These are phyloP conservation scores for Globisporangium splendens DNA, from an alignment of 352 stramenopile species.

Conservation along the genomic window DNA sequence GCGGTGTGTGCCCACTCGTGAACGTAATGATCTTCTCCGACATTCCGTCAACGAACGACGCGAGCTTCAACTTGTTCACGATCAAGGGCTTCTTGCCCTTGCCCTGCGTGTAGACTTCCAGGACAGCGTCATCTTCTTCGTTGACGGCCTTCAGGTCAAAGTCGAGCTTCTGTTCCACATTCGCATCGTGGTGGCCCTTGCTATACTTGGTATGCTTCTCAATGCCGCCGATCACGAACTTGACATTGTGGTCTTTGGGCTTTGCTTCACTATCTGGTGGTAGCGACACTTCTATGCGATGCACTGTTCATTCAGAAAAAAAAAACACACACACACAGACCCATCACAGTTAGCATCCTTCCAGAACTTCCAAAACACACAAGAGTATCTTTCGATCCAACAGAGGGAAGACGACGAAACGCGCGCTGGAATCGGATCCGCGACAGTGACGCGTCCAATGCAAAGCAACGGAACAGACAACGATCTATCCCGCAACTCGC, in stretches of 20 bases:
- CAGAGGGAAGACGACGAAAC: background rate
- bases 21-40: slow-evolving; percentile 39
- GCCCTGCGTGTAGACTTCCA: slow-evolving; percentile 42
- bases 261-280: background rate
- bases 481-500: slow-evolving; percentile 1
- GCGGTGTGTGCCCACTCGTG: background rate
- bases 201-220: slow-evolving; percentile 15
- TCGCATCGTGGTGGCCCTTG: slow-evolving; percentile 7
- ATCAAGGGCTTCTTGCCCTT: slow-evolving; percentile 38
- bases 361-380: too few relatives aligned
- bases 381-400: too few relatives aligned
- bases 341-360: background rate
- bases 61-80: slow-evolving; percentile 26
- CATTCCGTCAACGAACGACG: slow-evolving; percentile 27
- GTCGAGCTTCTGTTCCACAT: slow-evolving; percentile 13
- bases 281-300: slow-evolving; percentile 16
- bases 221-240: slow-evolving; percentile 10
- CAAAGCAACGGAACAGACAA: background rate
- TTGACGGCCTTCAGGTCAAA: slow-evolving; percentile 30
- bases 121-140: slow-evolving; percentile 25
- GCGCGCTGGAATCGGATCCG: too few relatives aligned
- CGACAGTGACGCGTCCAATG: background rate
- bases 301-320: slow-evolving; percentile 10
- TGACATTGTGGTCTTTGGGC: slow-evolving; percentile 10
- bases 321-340: slow-evolving; percentile 5